A percentile compares a stretch with the other conserved stretches of the same genome.
Conservation (phyloP, 1,284 basidiomycete species). For the Golubevia sp. region DNA sequence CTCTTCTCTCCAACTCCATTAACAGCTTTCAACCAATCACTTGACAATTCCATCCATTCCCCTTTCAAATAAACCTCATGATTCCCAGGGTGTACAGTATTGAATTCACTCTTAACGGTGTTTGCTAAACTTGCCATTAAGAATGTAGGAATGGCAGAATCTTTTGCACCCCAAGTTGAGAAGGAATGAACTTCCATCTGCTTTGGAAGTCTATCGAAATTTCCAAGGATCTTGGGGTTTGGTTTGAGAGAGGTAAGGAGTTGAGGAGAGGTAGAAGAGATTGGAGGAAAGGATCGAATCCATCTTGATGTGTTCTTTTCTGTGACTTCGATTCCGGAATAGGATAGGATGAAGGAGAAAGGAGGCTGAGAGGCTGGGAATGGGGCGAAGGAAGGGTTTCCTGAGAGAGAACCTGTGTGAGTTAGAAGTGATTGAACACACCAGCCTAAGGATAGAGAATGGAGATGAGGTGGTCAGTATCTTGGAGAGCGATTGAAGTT, state of each 20-base stretch:
- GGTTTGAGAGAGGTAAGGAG: neutral
- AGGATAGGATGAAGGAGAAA: no score
- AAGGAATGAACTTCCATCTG: neutral
- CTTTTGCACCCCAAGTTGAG: neutral
- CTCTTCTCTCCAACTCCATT: neutral
- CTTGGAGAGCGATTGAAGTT: neutral
- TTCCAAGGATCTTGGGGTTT: neutral
- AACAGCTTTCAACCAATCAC: neutral
- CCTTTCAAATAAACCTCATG: neutral
- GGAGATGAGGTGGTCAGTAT: neutral
- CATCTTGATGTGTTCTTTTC: no score
- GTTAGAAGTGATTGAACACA: neutral
- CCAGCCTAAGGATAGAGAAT: neutral
- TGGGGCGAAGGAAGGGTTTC: no score
- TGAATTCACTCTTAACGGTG: neutral
- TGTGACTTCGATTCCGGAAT: no score
- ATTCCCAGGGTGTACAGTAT: neutral
- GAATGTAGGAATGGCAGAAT: neutral
- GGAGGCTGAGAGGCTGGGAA: no score
- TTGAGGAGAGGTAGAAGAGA: neutral
- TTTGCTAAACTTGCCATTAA: neutral
- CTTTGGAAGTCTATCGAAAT: neutral
- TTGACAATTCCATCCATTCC: neutral
- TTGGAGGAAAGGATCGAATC: neutral
- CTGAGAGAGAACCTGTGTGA: neutral